A percentile compares a stretch with the other conserved stretches of the same genome.
These are phyloP conservation scores for Rugonectria rugulosa DNA, from an alignment of 2,329 filamentous ascomycete genomes.

Conservation along the genomic window DNA sequence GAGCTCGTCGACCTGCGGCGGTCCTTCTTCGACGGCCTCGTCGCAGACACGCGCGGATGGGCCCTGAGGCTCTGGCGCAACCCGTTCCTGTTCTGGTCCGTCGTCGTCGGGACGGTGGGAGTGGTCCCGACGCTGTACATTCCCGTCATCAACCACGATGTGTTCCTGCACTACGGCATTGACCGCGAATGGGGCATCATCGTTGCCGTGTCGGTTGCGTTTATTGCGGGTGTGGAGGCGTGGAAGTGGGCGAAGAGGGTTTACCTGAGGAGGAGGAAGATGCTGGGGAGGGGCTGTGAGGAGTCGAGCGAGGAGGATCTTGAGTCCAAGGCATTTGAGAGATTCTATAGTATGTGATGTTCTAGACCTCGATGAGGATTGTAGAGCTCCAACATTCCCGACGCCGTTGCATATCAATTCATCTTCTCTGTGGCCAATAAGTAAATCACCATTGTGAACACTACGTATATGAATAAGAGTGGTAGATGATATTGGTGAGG, in stretches of 20 bases:
- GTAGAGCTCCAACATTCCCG: too few relatives aligned
- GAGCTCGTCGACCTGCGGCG: slow-evolving; percentile 76
- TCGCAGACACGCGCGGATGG: slow-evolving; percentile 68
- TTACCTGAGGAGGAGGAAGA: background rate
- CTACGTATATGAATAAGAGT: too few relatives aligned
- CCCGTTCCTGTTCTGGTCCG: slow-evolving; percentile 72
- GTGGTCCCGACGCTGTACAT: slow-evolving; percentile 64
- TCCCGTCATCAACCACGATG: slow-evolving; percentile 61
- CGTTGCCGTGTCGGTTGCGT: slow-evolving; percentile 61
- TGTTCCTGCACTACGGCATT: slow-evolving; percentile 66
- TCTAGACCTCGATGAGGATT: too few relatives aligned
- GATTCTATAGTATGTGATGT: background rate
- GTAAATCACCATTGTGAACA: too few relatives aligned
- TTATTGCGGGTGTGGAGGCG: slow-evolving; percentile 63
- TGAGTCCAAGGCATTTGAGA: slow-evolving; percentile 9
- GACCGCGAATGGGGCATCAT: slow-evolving; percentile 69
- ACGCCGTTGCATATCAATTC: too few relatives aligned
- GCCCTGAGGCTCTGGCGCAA: slow-evolving; percentile 73
- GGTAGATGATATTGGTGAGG: too few relatives aligned
- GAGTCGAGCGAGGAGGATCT: slow-evolving; percentile 8
- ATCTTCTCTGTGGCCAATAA: too few relatives aligned
- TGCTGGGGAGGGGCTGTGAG: background rate
- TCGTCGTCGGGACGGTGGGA: slow-evolving; percentile 55
- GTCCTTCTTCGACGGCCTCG: slow-evolving; percentile 77
- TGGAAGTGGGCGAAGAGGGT: slow-evolving; percentile 58